Percentiles rank a stretch among this genome's conserved stretches.
phyloP scores from a whole-genome alignment of 192 early-diverging fungal species.

The Diversispora epigaea region DNA sequence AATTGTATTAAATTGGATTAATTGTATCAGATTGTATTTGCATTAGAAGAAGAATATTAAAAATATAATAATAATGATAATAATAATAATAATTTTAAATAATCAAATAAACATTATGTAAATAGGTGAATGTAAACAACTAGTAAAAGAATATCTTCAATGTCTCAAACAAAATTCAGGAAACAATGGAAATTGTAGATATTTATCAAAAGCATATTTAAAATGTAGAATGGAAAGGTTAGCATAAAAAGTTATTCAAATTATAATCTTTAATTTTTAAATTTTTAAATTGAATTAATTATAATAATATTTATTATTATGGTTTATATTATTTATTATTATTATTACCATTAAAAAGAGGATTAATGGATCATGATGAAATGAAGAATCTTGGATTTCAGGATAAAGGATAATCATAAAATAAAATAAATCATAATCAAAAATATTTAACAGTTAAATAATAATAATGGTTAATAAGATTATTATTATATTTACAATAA shows the following conservation, averaged over 20 bases:
- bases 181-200: conserved; percentile 68
- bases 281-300: neutral
- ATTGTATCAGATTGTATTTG: too few species aligned
- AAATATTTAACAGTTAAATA: too few species aligned
- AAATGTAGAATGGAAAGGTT: conserved; percentile 90
- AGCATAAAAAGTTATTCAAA: conserved; percentile 4
- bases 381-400: conserved; percentile 71
- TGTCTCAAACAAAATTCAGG: conserved; percentile 76
- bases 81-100: too few species aligned
- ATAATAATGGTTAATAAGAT: too few species aligned
- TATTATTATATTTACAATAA: too few species aligned
- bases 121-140: conserved; percentile 73
- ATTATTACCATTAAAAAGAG: conserved; percentile 43
- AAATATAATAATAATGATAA: too few species aligned
- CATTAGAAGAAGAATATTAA: too few species aligned
- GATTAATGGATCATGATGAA: conserved; percentile 66
- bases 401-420: conserved; percentile 36
- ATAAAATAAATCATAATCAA: too few species aligned
- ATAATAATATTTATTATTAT: neutral
- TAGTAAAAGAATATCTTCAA: conserved; percentile 77
- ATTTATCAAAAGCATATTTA: conserved; percentile 76
- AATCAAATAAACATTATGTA: too few species aligned
- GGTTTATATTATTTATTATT: neutral
- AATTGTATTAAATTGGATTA: too few species aligned
- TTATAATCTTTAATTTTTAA: neutral